Evolutionary conservation across 768 basidiomycete genomes (phyloP), one percentile per base, ranked within the genome.

Genomic region (Rhodosporidiobolus odoratus): DNA sequence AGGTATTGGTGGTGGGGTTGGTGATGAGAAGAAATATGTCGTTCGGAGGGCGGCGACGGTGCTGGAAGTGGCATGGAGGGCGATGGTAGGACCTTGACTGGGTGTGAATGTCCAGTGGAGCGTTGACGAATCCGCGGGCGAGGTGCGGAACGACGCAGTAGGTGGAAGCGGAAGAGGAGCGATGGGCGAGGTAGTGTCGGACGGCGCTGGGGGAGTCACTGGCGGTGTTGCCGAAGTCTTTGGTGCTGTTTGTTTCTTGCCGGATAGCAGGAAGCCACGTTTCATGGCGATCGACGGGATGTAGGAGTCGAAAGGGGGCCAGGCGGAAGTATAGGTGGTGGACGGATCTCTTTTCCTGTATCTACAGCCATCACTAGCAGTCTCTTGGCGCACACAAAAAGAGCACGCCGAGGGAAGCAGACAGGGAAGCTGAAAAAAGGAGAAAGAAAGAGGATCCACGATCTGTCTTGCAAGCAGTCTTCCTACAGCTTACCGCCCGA

Each of bases 91-190:
- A 13, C 16, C 25, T 2, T 47, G 30, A 23, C 48, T 17, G 4
- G 61, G 61, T 6, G 37, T 35, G 35, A 65, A 65, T 43, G 45
- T 41, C 64, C 64, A 65, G 45, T 35, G 43, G 0, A 65, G 56
- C 7, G 62, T 53, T 7, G 38, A 41, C 1, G 52, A 56, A 15
- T 63, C 37, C 13, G 9, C 17, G n/a, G 62, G 62, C 8, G 50
- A 38, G 5, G 27, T 37, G n/a, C 15, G n/a, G 40, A 53, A 63
- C 27, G 32, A 34, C 17, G 54, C 10, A 34, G 54, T 56, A 19
- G 32, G 9, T 4, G 54, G 54, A 8, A 56, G 30, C 19, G 41
- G 27, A 19, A 60, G 41, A 30, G 58, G 58, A 32, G 16, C 16
- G 43, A 60, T 30, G 34, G 58, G 41, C 17, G 8, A 3, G 41